Percentiles rank a stretch among this genome's conserved stretches.
These are phyloP conservation scores for Rhododendron henanense DNA, from an alignment of 148 eudicot genomes.

Conservation along the genomic window DNA sequence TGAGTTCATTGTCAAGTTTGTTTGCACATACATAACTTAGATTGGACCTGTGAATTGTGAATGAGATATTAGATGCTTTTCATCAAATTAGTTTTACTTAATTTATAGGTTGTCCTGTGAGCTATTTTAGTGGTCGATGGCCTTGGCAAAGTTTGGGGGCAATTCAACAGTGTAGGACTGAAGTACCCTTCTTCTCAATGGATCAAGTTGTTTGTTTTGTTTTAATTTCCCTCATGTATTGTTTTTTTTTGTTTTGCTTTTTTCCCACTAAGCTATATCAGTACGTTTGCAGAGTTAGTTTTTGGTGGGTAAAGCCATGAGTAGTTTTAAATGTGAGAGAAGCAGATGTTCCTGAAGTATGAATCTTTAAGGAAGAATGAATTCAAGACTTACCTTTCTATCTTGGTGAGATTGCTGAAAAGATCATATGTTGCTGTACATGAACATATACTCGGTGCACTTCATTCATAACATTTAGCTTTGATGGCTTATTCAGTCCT, in stretches of 20 bases:
- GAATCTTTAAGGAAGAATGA: not conserved
- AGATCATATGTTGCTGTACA: not conserved
- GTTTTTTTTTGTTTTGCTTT: not conserved
- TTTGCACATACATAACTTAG: not conserved
- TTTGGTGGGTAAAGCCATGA: not conserved
- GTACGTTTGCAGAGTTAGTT: not conserved
- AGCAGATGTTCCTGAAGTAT: not conserved
- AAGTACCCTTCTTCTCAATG: not conserved
- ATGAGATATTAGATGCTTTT: not conserved
- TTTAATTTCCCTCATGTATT: not conserved
- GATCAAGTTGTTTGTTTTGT: not conserved
- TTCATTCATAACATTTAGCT: not conserved
- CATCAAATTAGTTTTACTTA: not conserved
- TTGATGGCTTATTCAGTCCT: not conserved
- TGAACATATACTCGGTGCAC: not conserved
- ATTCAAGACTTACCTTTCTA: not conserved
- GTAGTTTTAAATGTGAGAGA: not conserved
- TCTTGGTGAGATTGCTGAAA: not conserved
- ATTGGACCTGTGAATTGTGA: not conserved
- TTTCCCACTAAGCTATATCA: not conserved
- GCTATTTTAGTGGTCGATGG: not conserved
- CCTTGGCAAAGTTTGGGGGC: not conserved
- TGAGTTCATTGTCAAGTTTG: not conserved
- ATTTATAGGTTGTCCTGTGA: not conserved
- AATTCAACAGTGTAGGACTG: not conserved